Evolutionary conservation across 192 early-diverging fungal species (phyloP).

Genomic region (Coemansia pectinata): DNA sequence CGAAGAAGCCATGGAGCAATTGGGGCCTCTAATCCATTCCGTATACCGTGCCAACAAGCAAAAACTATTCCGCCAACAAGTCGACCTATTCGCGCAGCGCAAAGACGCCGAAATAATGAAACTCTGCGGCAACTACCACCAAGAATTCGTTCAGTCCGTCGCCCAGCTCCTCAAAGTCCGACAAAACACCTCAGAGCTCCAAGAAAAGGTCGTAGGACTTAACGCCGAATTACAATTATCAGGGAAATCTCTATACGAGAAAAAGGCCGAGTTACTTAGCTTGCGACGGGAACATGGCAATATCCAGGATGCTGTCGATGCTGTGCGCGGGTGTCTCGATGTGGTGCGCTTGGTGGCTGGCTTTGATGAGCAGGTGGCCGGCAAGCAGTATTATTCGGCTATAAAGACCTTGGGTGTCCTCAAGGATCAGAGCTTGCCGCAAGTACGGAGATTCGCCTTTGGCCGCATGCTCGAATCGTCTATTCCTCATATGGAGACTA

Average conservation of each 20-base stretch:
- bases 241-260: constrained; percentile 77
- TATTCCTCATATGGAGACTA: constrained; percentile 87
- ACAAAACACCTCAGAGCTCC: constrained; percentile 79
- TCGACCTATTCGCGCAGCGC: constrained; percentile 75
- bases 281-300: constrained; percentile 79
- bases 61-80: constrained; percentile 83
- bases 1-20: constrained; percentile 75
- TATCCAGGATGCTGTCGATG: constrained; percentile 81
- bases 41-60: constrained; percentile 85
- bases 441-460: constrained; percentile 80
- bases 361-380: constrained; percentile 76
- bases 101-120: constrained; percentile 97
- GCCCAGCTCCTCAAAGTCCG: constrained; percentile 96
- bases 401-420: constrained; percentile 88
- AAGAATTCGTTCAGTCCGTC: constrained; percentile 80
- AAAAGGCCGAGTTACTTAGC: constrained; percentile 73
- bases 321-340: constrained; percentile 76
- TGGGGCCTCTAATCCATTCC: constrained; percentile 85
- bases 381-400: constrained; percentile 87
- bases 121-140: constrained; percentile 95
- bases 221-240: constrained; percentile 83
- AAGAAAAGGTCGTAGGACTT: constrained; percentile 80
- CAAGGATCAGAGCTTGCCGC: constrained; percentile 71
- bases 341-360: constrained; percentile 87
- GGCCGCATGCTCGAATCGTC: constrained; percentile 81